Percentiles rank a stretch among this genome's conserved stretches.
These are phyloP conservation scores for Cladosporium austrohemisphaericum DNA, from an alignment of 2,329 filamentous ascomycete genomes.

Conservation along the genomic window DNA sequence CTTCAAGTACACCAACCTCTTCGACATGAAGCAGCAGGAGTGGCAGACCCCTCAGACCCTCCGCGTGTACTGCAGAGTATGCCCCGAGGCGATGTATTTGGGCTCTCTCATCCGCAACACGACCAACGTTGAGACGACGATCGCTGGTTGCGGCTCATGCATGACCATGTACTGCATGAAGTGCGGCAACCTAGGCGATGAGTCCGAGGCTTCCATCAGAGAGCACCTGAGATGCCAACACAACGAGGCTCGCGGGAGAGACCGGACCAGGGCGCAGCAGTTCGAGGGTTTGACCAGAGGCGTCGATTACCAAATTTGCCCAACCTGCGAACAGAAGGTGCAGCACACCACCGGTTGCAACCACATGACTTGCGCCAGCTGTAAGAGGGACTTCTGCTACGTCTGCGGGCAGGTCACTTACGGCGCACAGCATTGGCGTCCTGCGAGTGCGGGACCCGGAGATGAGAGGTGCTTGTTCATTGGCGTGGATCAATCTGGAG, in stretches of 20 bases:
- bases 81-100: not conserved
- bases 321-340: slow-evolving; percentile 4
- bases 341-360: slow-evolving; percentile 14
- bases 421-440: too few relatives aligned
- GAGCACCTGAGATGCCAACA: not conserved
- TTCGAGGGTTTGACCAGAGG: not conserved
- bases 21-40: not conserved
- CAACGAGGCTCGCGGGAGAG: not conserved
- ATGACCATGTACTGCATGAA: too few relatives aligned
- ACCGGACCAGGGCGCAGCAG: not conserved
- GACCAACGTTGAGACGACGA: not conserved
- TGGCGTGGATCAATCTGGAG: not conserved
- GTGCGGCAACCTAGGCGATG: too few relatives aligned
- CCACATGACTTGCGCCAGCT: slow-evolving; percentile 13
- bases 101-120: not conserved
- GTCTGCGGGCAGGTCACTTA: too few relatives aligned
- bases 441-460: too few relatives aligned
- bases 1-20: not conserved
- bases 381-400: slow-evolving; percentile 6
- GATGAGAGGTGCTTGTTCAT: not conserved
- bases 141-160: not conserved
- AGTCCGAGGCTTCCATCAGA: too few relatives aligned
- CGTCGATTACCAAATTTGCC: slow-evolving; percentile 15
- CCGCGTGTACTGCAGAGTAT: not conserved
- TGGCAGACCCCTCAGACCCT: not conserved